These are phyloP conservation scores for Pseudotsuga menziesii DNA, from an alignment of 75 land plant genomes.

Conservation along the genomic window DNA sequence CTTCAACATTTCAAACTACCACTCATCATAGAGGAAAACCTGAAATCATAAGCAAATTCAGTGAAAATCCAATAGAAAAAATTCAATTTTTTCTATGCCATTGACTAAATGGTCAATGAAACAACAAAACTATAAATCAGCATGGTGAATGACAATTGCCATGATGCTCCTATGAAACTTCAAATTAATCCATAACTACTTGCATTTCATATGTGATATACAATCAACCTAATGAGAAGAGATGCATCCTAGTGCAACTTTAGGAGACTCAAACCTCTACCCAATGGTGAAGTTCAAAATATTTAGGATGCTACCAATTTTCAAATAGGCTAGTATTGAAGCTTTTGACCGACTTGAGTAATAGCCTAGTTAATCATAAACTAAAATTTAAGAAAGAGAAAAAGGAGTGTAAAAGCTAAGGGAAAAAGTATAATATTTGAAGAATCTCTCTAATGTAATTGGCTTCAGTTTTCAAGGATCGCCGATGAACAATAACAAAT, in stretches of 20 bases:
- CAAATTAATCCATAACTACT: not conserved
- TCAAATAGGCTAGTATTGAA: not conserved
- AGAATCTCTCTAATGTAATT: not conserved
- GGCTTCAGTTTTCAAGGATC: not conserved
- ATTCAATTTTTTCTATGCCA: not conserved
- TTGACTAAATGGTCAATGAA: not conserved
- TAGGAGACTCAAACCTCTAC: too few species aligned
- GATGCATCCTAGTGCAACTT: too few species aligned
- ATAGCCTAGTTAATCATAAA: not conserved
- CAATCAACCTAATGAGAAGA: too few species aligned
- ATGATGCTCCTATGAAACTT: not conserved
- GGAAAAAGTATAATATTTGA: not conserved
- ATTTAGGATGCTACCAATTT: too few species aligned
- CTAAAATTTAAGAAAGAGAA: not conserved
- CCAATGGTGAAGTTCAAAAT: too few species aligned
- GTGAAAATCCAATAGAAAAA: not conserved
- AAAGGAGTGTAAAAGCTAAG: not conserved
- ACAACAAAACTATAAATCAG: not conserved
- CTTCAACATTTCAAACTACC: not conserved
- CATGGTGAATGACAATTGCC: not conserved
- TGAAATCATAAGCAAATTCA: not conserved
- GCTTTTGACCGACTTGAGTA: not conserved
- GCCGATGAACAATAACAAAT: too few species aligned
- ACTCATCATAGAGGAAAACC: not conserved
- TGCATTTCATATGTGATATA: too few species aligned